Evolutionary conservation across 495 filamentous ascomycete genomes (phyloP).

Genomic region (Cercophora samala): DNA sequence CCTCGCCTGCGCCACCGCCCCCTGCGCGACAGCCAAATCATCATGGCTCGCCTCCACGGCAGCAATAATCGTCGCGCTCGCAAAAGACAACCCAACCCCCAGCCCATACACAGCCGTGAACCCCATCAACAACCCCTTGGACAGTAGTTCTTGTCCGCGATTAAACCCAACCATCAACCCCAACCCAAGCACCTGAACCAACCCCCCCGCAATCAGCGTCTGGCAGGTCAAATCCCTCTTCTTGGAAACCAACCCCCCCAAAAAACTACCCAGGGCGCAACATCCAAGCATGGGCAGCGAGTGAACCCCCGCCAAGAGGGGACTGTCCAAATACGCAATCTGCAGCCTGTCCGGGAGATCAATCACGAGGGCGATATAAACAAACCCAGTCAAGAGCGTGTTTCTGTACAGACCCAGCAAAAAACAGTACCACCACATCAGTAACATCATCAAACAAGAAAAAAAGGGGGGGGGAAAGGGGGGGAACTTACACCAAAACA

Average conservation of each 20-base stretch:
- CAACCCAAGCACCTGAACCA: constrained; percentile 51
- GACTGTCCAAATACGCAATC: constrained; percentile 49
- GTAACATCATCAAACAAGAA: background rate
- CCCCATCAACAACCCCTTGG: constrained; percentile 42
- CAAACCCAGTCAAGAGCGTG: constrained; percentile 54
- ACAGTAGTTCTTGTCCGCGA: constrained; percentile 1
- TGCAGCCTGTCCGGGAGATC: constrained; percentile 61
- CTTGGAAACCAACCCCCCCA: constrained; percentile 45
- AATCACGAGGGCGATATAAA: constrained; percentile 55
- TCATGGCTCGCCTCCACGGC: constrained; percentile 44
- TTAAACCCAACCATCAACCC: constrained; percentile 42
- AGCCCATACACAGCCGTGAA: constrained; percentile 55
- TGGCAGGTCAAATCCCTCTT: constrained; percentile 49
- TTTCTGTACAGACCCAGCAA: too few relatives aligned
- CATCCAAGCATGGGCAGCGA: constrained; percentile 55
- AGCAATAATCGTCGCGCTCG: constrained; percentile 49
- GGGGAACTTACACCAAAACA: background rate
- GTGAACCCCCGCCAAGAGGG: constrained; percentile 53
- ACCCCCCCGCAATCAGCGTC: constrained; percentile 48
- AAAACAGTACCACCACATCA: too few relatives aligned
- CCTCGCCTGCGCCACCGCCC: constrained; percentile 53
- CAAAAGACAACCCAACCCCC: constrained; percentile 51
- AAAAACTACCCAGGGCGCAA: constrained; percentile 50
- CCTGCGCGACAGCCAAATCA: constrained; percentile 54
- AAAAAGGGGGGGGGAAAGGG: constrained; percentile 14